Evolutionary conservation across 306 rosid species (phyloP), one percentile per base, ranked within the genome.

Genomic region (Betula pendula): DNA sequence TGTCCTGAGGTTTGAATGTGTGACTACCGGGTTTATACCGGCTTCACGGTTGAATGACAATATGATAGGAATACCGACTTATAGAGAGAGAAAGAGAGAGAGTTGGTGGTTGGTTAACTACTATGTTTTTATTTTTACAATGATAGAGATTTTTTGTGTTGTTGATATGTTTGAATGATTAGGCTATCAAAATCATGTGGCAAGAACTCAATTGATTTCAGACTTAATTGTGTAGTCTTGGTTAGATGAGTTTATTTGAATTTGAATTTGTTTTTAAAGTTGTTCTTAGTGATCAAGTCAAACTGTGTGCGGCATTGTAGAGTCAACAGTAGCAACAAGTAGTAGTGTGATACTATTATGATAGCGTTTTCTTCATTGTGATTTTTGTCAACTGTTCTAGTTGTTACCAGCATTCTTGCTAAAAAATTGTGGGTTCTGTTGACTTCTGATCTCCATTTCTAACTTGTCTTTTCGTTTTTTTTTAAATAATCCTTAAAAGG

Each of bases 31-130:
- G 27, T 17, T 24, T 10, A 33, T 40, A 8, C 50, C 19, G 53
- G 53, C 51, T 67, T 47, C 78, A 3, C 63, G 59, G 55, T 73
- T 45, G 63, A 31, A 22, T 56, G 70, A 42, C 43, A 29, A 9
- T 14, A 68, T 69, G 51, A 6, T 6, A 3, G 49, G 74, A 42
- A 76, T 15, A 47, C 40, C 67, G 55, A 19, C n/a, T n/a, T n/a
- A n/a, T n/a, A n/a, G 59, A 20, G 60, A 53, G 60, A 53, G 27
- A 53, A 13, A 52, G 24, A 20, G 60, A 31, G 69, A 35, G 19
- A 33, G 11, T 17, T 2, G 42, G 47, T 3, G 2, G 5, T 35
- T 17, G 25, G 19, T 6, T 16, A 3, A 35, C 17, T 15, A 33
- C 20, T 29, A 31, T n/a, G 11, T 16, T 19, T 15, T 29, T 27